Conservation (phyloP, 805 yeast species). For the Naumovozyma dairenensis region DNA sequence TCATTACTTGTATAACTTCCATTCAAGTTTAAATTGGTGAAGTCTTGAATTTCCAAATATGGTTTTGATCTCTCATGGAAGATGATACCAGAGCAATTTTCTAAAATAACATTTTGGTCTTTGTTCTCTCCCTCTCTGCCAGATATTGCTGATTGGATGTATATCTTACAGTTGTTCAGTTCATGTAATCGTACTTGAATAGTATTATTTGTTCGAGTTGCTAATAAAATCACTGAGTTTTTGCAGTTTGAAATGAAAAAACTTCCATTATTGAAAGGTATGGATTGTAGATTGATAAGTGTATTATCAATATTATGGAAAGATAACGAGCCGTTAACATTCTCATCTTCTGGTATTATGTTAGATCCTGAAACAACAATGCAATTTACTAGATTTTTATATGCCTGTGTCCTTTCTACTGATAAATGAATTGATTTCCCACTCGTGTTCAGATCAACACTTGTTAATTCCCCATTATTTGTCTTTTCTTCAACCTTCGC, state of each 20-base stretch:
- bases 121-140: background rate
- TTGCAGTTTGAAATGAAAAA: constrained; percentile 14
- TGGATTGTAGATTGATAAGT: constrained; percentile 7
- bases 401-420: too few species aligned
- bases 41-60: constrained; percentile 16
- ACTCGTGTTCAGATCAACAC: too few species aligned
- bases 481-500: too few species aligned
- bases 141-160: constrained; percentile 4
- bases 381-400: too few species aligned
- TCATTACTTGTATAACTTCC: background rate
- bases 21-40: constrained; percentile 10
- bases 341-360: too few species aligned
- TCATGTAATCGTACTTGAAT: constrained; percentile 22
- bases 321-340: constrained; percentile 19
- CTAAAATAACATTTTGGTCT: constrained; percentile 20
- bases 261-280: constrained; percentile 20
- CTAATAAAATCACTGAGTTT: constrained; percentile 9
- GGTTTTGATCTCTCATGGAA: constrained; percentile 13
- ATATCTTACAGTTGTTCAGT: constrained; percentile 15
- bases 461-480: too few species aligned
- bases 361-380: too few species aligned
- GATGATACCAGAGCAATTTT: constrained; percentile 15
- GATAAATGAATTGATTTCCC: too few species aligned
- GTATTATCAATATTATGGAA: constrained; percentile 10
- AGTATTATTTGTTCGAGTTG: constrained; percentile 8